Evolutionary conservation across 129 eudicot genomes (phyloP), one percentile per base, ranked within the genome.

Genomic region (Artemisia tridentata): DNA sequence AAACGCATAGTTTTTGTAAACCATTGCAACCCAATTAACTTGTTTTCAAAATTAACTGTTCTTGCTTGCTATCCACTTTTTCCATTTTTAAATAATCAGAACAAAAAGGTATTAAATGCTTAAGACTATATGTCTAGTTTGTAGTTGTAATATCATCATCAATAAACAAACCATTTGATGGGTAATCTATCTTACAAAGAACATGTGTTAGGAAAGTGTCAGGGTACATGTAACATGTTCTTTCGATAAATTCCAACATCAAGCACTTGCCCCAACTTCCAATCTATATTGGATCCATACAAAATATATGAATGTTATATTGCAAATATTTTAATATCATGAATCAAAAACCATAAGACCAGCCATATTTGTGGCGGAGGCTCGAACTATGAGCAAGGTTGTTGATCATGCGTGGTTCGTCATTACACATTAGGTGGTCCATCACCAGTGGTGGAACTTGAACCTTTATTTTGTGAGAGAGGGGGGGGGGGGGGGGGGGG

Each of bases 121-220:
- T 51, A 51, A 51, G 16, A 55, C 23, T 55, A 55, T 55, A 5
- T 18, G 61, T 21, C 10, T 55, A 56, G 52, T 23, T 11, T 11
- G 5, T 55, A 56, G 65, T 55, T 18, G 16, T 43, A 71, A 71
- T 45, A 71, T 71, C 45, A 71, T 21, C 16, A 71, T 14, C 66
- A 57, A 13, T 20, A 18, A 54, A 71, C 55, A 57, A 71, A 71
- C 67, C 45, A 71, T 57, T 69, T 54, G 74, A 69, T 34, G 60
- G 62, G 17, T 61, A 67, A 49, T 67, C 72, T 25, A 57, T 57
- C 38, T 59, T 59, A 60, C 7, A 38, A 55, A 15, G 60, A 31
- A 29, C 61, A 51, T 34, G 63, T 31, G 23, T 69, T 60, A 60
- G 38, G 65, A 60, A 56, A 8, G 27, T 12, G 65, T 27, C 27